Evolutionary conservation across 202 grass and related monocot species (phyloP).

Genomic region (Schoenoplectus triqueter): DNA sequence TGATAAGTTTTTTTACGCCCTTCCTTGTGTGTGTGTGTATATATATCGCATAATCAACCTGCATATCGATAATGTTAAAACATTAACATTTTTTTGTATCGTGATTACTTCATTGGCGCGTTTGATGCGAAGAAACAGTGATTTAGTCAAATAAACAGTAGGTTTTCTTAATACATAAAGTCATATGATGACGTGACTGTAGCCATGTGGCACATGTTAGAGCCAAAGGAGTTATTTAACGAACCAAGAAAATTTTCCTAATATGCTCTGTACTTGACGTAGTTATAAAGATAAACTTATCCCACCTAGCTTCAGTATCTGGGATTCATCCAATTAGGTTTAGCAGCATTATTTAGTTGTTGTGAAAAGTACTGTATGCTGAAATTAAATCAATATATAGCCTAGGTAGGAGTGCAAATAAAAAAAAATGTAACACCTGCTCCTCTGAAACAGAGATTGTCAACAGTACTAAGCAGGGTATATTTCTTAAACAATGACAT

Average conservation of each 20-base stretch:
- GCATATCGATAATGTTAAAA: background rate
- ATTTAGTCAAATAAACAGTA: conserved; percentile 27
- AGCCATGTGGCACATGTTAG: conserved; percentile 34
- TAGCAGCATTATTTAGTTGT: background rate
- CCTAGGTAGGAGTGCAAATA: background rate
- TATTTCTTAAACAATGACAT: background rate
- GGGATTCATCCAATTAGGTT: conserved; percentile 5
- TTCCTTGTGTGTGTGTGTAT: too few relatives aligned
- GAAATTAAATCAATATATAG: background rate
- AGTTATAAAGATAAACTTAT: conserved; percentile 29
- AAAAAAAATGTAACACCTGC: background rate
- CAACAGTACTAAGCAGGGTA: background rate
- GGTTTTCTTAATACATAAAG: conserved; percentile 31
- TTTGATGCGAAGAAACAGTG: conserved; percentile 22
- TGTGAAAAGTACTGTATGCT: background rate
- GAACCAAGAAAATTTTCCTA: conserved; percentile 15
- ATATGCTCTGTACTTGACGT: conserved; percentile 14
- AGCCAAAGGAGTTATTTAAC: conserved; percentile 25
- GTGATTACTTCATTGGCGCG: background rate
- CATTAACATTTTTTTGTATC: background rate
- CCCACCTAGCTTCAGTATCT: background rate
- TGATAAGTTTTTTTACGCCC: too few relatives aligned
- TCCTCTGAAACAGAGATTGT: conserved; percentile 2
- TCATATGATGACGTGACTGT: conserved; percentile 20
- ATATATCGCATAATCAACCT: background rate